These are phyloP conservation scores for Mycena galopus DNA, from an alignment of 768 basidiomycete genomes.

Conservation along the genomic window DNA sequence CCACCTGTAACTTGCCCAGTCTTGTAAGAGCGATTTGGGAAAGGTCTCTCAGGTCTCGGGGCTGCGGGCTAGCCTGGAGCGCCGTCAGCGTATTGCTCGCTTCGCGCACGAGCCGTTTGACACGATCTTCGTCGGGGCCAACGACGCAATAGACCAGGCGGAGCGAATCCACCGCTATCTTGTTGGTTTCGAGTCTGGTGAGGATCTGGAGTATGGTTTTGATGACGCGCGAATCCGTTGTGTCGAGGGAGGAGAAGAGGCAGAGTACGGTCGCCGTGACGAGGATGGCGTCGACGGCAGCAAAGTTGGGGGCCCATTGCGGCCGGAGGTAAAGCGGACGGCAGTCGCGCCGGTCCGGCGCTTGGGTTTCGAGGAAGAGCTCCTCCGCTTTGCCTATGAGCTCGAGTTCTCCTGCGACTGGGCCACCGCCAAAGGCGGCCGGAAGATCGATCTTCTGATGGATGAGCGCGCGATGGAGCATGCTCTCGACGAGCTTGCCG, in stretches of 20 bases:
- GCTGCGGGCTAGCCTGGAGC: neutral
- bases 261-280: neutral
- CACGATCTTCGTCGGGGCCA: neutral
- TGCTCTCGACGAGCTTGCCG: slow-evolving; percentile 16
- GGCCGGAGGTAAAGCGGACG: slow-evolving; percentile 9
- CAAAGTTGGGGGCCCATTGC: neutral
- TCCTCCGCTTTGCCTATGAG: neutral
- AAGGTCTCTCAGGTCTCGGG: slow-evolving; percentile 1
- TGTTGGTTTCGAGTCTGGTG: neutral
- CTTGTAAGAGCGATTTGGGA: slow-evolving; percentile 2
- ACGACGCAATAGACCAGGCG: neutral
- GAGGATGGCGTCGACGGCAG: slow-evolving; percentile 9
- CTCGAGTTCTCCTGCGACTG: neutral
- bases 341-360: neutral
- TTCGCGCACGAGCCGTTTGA: neutral
- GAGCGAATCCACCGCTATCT: neutral
- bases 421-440: neutral
- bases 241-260: neutral
- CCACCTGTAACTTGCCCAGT: neutral
- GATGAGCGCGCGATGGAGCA: slow-evolving; percentile 9
- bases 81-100: slow-evolving; percentile 1
- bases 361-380: neutral
- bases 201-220: neutral
- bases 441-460: neutral
- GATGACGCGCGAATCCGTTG: neutral